Percentiles rank a stretch among this genome's conserved stretches.
Evolutionary conservation across 208 protist genomes (phyloP).

Genomic region (Trypanosomatidae sp.): DNA sequence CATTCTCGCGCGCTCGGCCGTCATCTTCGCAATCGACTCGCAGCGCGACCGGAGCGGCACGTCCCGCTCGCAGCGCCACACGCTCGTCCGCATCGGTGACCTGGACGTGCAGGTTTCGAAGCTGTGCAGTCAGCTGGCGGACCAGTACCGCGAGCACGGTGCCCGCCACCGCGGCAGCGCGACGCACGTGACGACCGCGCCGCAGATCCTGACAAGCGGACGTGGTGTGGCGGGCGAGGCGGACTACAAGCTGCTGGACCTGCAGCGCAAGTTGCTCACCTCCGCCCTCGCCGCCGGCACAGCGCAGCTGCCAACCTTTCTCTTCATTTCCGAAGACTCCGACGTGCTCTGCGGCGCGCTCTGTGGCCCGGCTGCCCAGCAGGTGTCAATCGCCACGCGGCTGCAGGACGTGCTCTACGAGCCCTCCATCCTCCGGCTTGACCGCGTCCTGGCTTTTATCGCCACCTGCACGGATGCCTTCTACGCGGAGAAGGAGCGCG

Average conservation of each 20-base stretch:
- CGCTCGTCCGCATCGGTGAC: constrained; percentile 62
- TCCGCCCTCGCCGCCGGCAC: constrained; percentile 22
- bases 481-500: constrained; percentile 20
- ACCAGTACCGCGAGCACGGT: constrained; percentile 27
- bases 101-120: constrained; percentile 67
- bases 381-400: constrained; percentile 72
- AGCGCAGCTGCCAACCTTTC: constrained; percentile 49
- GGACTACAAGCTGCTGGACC: constrained; percentile 87
- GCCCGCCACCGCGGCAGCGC: not conserved
- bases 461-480: constrained; percentile 76
- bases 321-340: constrained; percentile 88
- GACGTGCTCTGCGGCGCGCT: constrained; percentile 82
- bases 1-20: constrained; percentile 36
- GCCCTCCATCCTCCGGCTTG: constrained; percentile 59
- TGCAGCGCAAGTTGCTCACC: constrained; percentile 60
- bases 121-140: constrained; percentile 41
- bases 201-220: constrained; percentile 72
- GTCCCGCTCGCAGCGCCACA: constrained; percentile 51
- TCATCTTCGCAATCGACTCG: constrained; percentile 84
- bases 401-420: constrained; percentile 81
- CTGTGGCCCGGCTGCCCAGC: constrained; percentile 76
- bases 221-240: constrained; percentile 81
- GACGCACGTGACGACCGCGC: constrained; percentile 13
- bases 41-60: constrained; percentile 70
- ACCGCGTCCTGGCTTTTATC: constrained; percentile 73